These are phyloP conservation scores for Thraustotheca clavata DNA, from an alignment of 352 stramenopile genomes.

Conservation along the genomic window DNA sequence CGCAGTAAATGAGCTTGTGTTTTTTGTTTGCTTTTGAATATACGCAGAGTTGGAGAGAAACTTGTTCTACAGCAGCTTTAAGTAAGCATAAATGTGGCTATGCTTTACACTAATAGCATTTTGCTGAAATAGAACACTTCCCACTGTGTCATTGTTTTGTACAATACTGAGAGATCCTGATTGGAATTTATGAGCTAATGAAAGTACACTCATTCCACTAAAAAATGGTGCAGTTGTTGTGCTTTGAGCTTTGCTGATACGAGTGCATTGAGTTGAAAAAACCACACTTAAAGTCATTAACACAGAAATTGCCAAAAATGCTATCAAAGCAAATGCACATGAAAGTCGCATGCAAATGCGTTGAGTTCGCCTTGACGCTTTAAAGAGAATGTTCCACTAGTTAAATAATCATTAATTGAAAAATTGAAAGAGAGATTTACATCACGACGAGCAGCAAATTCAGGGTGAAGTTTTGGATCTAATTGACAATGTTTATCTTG, in stretches of 20 bases:
- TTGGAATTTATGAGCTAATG: neutral
- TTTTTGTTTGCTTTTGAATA: neutral
- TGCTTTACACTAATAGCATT: conserved; percentile 7
- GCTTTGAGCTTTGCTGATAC: conserved; percentile 43
- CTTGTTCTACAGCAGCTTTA: conserved; percentile 1
- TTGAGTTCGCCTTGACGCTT: conserved; percentile 48
- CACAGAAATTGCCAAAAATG: conserved; percentile 43
- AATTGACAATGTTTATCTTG: conserved; percentile 34
- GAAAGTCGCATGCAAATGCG: conserved; percentile 44
- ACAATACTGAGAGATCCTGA: neutral
- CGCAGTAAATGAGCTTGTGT: neutral
- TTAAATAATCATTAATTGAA: neutral
- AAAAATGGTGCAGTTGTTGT: conserved; percentile 33
- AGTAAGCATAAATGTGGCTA: neutral
- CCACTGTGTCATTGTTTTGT: neutral
- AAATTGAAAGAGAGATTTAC: neutral
- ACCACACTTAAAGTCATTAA: conserved; percentile 56
- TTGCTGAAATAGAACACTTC: conserved; percentile 9
- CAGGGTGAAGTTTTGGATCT: conserved; percentile 13
- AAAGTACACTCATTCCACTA: neutral
- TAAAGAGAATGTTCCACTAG: conserved; percentile 52
- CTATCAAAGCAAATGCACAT: conserved; percentile 27
- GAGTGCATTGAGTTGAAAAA: conserved; percentile 59
- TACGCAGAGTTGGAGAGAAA: neutral
- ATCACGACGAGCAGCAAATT: conserved; percentile 16